phyloP scores from a whole-genome alignment of 1,139 yeast species.

The Candida sanyaensis region DNA sequence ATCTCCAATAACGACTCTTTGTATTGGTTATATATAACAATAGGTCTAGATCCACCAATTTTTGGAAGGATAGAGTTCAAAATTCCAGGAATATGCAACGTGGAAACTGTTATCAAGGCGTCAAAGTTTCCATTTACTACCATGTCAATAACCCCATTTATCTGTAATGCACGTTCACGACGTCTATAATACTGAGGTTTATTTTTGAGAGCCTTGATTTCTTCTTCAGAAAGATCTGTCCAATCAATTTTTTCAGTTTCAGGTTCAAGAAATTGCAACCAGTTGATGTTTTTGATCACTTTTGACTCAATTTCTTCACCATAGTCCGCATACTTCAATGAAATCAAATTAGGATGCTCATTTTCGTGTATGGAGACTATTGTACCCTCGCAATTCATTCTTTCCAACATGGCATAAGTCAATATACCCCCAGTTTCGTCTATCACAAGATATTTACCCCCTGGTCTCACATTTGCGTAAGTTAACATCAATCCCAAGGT shows the following conservation, averaged over 20 bases:
- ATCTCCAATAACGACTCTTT: constrained; percentile 78
- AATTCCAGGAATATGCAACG: constrained; percentile 67
- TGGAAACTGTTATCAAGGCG: constrained; percentile 72
- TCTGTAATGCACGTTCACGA: constrained; percentile 55
- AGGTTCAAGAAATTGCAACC: constrained; percentile 84
- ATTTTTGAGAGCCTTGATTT: constrained; percentile 58
- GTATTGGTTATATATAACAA: constrained; percentile 77
- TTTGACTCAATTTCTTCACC: constrained; percentile 45
- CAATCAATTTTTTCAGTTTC: constrained; percentile 57
- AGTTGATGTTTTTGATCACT: constrained; percentile 69
- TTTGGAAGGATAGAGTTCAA: constrained; percentile 62
- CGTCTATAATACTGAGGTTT: constrained; percentile 70
- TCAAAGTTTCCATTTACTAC: constrained; percentile 64
- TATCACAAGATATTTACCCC: constrained; percentile 82
- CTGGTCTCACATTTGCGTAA: constrained; percentile 81
- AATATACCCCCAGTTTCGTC: constrained; percentile 93
- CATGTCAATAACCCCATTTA: constrained; percentile 53
- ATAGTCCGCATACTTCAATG: constrained; percentile 66
- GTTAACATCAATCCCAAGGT: constrained; percentile 74
- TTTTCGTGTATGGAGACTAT: constrained; percentile 84
- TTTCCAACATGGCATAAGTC: constrained; percentile 80
- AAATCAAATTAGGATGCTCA: constrained; percentile 84
- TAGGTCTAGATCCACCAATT: constrained; percentile 85
- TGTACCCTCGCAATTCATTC: constrained; percentile 83
- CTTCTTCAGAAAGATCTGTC: constrained; percentile 51